Percentiles rank a stretch among this genome's conserved stretches.
These are phyloP conservation scores for Ambrosia artemisiifolia DNA, from an alignment of 129 eudicot species.

Conservation along the genomic window DNA sequence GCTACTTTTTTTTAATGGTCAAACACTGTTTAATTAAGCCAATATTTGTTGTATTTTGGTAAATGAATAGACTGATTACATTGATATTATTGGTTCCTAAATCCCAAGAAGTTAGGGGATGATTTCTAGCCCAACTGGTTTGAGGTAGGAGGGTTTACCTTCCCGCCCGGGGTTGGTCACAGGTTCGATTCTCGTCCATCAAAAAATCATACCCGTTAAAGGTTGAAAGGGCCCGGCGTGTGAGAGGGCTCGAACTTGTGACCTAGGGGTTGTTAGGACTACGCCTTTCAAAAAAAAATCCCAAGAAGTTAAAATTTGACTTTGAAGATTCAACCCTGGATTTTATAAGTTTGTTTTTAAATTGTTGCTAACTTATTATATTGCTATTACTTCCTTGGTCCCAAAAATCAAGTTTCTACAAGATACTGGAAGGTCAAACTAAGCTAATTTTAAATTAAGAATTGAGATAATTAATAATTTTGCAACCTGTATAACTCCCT, in stretches of 20 bases:
- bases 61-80: not conserved
- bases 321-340: not conserved
- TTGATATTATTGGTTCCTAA: not conserved
- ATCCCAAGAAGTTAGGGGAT: too few relatives aligned
- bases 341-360: not conserved
- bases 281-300: too few relatives aligned
- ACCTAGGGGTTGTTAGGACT: too few relatives aligned
- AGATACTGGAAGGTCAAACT: not conserved
- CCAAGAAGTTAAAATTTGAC: slow-evolving; percentile 17
- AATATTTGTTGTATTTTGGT: not conserved
- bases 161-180: too few relatives aligned
- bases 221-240: too few relatives aligned
- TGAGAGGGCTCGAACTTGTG: too few relatives aligned
- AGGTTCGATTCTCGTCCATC: too few relatives aligned
- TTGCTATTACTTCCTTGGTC: slow-evolving; percentile 5
- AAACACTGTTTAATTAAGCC: not conserved
- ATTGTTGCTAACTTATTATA: not conserved
- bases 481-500: not conserved
- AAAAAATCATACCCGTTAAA: too few relatives aligned
- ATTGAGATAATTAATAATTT: not conserved
- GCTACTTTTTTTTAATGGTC: too few relatives aligned
- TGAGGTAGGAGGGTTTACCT: too few relatives aligned
- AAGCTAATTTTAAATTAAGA: not conserved
- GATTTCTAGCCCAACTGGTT: too few relatives aligned
- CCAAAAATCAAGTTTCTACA: not conserved